Evolutionary conservation across 495 filamentous ascomycete species (phyloP).

Genomic region (Aspergillus conjunctus): DNA sequence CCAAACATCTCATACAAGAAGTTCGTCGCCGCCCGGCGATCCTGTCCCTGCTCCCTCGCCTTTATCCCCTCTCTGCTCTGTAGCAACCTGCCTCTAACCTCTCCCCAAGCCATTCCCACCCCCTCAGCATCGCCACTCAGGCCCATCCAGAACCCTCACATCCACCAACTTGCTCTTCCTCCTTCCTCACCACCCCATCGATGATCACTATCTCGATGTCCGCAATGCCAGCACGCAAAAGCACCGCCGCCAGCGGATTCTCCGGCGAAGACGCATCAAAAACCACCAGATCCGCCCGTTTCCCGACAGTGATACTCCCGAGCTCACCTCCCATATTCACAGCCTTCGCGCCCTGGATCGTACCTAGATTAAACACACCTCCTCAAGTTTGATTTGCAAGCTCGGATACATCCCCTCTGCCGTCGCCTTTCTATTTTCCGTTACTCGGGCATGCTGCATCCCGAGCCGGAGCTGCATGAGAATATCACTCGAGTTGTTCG

Average conservation of each 20-base stretch:
- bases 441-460: constrained; percentile 42
- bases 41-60: background rate
- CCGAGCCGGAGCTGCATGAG: constrained; percentile 48
- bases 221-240: constrained; percentile 44
- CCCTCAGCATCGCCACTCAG: constrained; percentile 20
- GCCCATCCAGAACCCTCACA: constrained; percentile 21
- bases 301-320: constrained; percentile 49
- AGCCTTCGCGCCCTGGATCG: constrained; percentile 50
- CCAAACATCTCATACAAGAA: constrained; percentile 2
- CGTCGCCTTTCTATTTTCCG: constrained; percentile 31
- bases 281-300: constrained; percentile 50
- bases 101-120: constrained; percentile 29
- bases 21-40: background rate
- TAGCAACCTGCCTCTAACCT: constrained; percentile 29
- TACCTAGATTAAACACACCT: constrained; percentile 53
- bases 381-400: constrained; percentile 30
- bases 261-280: constrained; percentile 45
- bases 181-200: constrained; percentile 46
- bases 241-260: constrained; percentile 48
- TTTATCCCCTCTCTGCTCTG: constrained; percentile 28
- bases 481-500: constrained; percentile 41
- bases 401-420: constrained; percentile 32
- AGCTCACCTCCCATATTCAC: constrained; percentile 44
- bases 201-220: constrained; percentile 55
- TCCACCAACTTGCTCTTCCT: constrained; percentile 30